phyloP scores from a whole-genome alignment of 1,139 yeast species.

The Torulaspora globosa region DNA sequence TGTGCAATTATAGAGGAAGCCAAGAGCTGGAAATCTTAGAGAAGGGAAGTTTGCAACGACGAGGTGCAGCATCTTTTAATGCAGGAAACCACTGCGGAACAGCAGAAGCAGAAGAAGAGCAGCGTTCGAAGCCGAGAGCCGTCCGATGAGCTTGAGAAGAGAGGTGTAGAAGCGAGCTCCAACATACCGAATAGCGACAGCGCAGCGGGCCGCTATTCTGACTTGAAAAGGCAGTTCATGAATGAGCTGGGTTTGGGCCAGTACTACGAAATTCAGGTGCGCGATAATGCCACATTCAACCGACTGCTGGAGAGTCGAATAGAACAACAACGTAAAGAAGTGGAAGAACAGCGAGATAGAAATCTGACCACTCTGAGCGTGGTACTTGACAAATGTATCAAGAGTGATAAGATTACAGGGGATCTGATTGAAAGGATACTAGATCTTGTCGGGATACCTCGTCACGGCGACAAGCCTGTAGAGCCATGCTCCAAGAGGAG shows the following conservation, averaged over 20 bases:
- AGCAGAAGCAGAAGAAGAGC: not conserved
- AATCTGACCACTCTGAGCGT: slow-evolving; percentile 20
- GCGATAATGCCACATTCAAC: slow-evolving; percentile 16
- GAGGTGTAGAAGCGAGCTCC: not conserved
- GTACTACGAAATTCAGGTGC: slow-evolving; percentile 8
- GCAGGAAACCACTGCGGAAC: not conserved
- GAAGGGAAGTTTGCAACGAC: not conserved
- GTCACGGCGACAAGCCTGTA: not conserved
- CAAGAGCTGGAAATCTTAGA: not conserved
- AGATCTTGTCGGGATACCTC: slow-evolving; percentile 11
- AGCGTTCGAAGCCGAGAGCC: not conserved
- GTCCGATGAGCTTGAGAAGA: not conserved
- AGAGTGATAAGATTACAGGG: slow-evolving; percentile 19
- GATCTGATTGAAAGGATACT: slow-evolving; percentile 19
- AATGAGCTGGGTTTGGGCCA: slow-evolving; percentile 20
- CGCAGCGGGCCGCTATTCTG: not conserved
- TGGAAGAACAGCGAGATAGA: slow-evolving; percentile 21
- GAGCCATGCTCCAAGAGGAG: slow-evolving; percentile 16
- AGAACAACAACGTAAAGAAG: slow-evolving; percentile 19
- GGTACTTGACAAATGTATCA: slow-evolving; percentile 22
- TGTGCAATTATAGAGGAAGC: not conserved
- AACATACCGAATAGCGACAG: not conserved
- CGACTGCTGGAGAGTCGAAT: slow-evolving; percentile 22
- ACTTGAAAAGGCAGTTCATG: slow-evolving; percentile 12
- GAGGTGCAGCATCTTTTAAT: not conserved